Conservation (phyloP, 176 grass and related monocot genomes). For the Zoysia pacifica region DNA sequence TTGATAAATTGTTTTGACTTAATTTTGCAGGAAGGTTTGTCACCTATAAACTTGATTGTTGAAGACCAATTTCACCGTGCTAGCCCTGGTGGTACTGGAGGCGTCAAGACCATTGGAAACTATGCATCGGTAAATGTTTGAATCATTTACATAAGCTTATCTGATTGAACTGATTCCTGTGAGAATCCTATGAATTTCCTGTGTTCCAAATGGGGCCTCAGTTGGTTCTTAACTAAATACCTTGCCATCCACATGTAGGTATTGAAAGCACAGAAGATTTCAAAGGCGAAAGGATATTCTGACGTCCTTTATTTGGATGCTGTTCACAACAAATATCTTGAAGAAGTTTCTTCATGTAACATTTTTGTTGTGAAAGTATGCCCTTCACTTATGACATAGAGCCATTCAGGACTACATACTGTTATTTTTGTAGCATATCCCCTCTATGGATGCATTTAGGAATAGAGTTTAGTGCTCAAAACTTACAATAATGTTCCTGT, state of each 20-base stretch:
- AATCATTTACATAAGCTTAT: neutral
- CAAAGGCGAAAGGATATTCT: conserved; percentile 85
- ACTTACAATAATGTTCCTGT: neutral
- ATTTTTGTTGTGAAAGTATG: conserved; percentile 89
- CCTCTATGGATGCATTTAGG: conserved; percentile 5
- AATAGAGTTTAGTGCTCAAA: conserved; percentile 12
- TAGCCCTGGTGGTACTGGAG: conserved; percentile 84
- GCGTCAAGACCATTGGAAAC: conserved; percentile 89
- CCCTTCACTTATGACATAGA: conserved; percentile 6
- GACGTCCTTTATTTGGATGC: conserved; percentile 91
- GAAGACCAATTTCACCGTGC: conserved; percentile 87
- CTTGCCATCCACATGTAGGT: conserved; percentile 54
- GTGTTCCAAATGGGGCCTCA: neutral
- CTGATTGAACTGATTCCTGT: no score
- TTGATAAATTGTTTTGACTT: conserved; percentile 28
- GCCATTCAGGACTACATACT: neutral
- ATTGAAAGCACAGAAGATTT: conserved; percentile 77
- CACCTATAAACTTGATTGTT: conserved; percentile 91
- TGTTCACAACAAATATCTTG: conserved; percentile 81
- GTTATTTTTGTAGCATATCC: conserved; percentile 8
- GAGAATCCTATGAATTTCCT: no score
- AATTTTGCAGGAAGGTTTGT: conserved; percentile 71
- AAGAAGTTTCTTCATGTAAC: conserved; percentile 96
- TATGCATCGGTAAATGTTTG: conserved; percentile 76
- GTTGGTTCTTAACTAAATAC: conserved; percentile 15